Evolutionary conservation across 176 grass and related monocot species (phyloP), one percentile per base, ranked within the genome.

Genomic region (Carex scoparia): DNA sequence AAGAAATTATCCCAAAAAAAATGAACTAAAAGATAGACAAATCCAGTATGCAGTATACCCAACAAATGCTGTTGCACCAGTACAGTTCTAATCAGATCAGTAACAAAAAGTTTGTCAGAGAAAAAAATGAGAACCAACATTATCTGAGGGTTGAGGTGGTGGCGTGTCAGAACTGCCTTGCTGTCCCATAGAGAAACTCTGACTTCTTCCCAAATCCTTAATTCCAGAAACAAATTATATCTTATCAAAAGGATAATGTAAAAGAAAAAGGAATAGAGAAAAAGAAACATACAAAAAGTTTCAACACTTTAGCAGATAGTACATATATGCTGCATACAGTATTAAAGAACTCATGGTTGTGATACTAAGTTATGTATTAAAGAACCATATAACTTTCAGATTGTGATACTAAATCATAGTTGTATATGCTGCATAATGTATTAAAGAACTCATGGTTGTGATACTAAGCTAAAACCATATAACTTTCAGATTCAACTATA

Each of bases 151-250:
- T 69, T 86, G 89, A 81, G 79, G 23, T 79, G 85, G 32, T 69
- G 86, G 44, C 65, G 76, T 83, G 42, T 76, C 89, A 61, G 40
- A 57, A 85, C 67, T 46, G 69, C 77, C 90, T 68, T 89, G 87
- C 84, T 90, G 88, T 27, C 46, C 40, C 74, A n/a, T 85, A 57
- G 49, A 42, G 57, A 89, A 90, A 65, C 90, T 90, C n/a, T 87
- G 90, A 56, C 79, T 92, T 81, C 35, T 80, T 81, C 82, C 88
- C 42, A 91, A 76, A 86, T 95, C 88, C 93, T 95, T 85, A 74
- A 82, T 49, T 82, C 32, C 42, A 81, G 4, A 81, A 19, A 65
- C 40, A 81, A 81, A 81, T 46, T 48, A 64, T 30, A 81, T 57
- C 11, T 8, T 35, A 81, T 74, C 1, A 85, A 19, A 57, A 69